Base-by-base conservation (phyloP, 2,329 filamentous ascomycete genomes). In the Geoglossum cookeanum region DNA sequence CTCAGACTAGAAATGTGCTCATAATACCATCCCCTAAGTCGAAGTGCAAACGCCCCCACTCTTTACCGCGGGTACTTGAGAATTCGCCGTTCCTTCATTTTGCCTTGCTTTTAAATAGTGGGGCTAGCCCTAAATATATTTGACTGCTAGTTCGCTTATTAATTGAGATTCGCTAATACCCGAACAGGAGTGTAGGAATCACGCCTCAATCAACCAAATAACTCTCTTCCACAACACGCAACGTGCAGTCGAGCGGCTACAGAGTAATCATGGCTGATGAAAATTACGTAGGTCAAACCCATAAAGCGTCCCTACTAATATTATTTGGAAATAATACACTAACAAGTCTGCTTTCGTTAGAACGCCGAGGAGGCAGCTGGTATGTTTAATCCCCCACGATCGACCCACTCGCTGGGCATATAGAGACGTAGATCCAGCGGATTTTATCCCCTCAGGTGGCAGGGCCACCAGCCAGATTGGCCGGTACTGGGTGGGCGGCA, bases 351-450 rank as follows among this genome's bases (percentile, higher is more conserved):
- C 62, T 61, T 60, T 37, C 56, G 51, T 57, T 65, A 95, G 89
- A 91, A 96, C 80, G 84, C 90, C 74, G 89, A 94, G 80, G 87
- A 92, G 82, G 91, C 91, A 77, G 91, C 89, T 74, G 78, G 78
- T 82, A 81, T 70, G 78, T 74, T 51, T n/a, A 51, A 17, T 35
- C 47, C n/a, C 39, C 6, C n/a, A 42, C 39, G 39, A 17, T 22
- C 30, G 35, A n/a, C 7, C n/a, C 35, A 48, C 11, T 33, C 8
- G 3, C 6, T 33, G 7, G 4, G 8, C 17, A 17, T 33, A 11
- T 7, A 11, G 29, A 54, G 59, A 57, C 55, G 8, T 32, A 32
- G 13, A 11, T 52, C 48, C 6, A 37, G 17, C 15, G 22, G 8
- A 6, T 17, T 33, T n/a, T 37, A n/a, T 22, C 22, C 22, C 22